These are phyloP conservation scores for Mallotus repandus DNA, from an alignment of 441 rosid species.

Conservation along the genomic window DNA sequence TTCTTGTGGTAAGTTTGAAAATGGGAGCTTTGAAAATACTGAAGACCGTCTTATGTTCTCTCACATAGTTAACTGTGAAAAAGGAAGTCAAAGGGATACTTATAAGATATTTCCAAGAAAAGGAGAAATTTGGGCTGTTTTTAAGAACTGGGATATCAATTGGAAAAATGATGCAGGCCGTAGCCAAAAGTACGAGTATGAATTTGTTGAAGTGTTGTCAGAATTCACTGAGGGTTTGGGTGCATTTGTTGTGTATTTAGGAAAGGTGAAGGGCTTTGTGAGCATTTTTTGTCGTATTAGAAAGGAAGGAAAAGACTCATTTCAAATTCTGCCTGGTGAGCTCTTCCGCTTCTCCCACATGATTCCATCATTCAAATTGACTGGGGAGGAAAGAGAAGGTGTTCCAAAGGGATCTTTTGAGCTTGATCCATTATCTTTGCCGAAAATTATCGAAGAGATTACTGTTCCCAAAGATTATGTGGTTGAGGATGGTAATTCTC, in stretches of 20 bases:
- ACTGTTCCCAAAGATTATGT: conserved; percentile 24
- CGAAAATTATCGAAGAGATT: conserved; percentile 43
- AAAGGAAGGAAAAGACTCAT: conserved; percentile 26
- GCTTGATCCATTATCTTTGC: conserved; percentile 66
- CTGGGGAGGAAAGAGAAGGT: conserved; percentile 50
- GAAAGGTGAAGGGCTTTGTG: conserved; percentile 68
- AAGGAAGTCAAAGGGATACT: conserved; percentile 20
- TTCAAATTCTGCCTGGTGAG: conserved; percentile 44
- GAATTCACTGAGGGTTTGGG: conserved; percentile 43
- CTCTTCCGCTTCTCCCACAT: conserved; percentile 59
- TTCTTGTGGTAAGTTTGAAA: conserved; percentile 60
- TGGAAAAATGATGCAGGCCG: conserved; percentile 42
- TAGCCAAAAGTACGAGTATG: conserved; percentile 53
- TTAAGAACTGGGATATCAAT: conserved; percentile 62
- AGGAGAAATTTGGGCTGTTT: conserved; percentile 87
- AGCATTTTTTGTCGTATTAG: conserved; percentile 44
- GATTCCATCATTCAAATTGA: conserved; percentile 55
- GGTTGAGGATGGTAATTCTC: conserved; percentile 22
- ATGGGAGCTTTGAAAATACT: conserved; percentile 39
- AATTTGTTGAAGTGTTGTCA: conserved; percentile 71
- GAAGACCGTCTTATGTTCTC: conserved; percentile 57
- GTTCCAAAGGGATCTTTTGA: conserved; percentile 62
- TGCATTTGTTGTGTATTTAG: conserved; percentile 51
- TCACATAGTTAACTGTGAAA: conserved; percentile 42
- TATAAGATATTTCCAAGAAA: conserved; percentile 56